Evolutionary conservation across 108 stramenopile genomes (phyloP), one percentile per base, ranked within the genome.

Genomic region (Cyclostephanos tholiformis): DNA sequence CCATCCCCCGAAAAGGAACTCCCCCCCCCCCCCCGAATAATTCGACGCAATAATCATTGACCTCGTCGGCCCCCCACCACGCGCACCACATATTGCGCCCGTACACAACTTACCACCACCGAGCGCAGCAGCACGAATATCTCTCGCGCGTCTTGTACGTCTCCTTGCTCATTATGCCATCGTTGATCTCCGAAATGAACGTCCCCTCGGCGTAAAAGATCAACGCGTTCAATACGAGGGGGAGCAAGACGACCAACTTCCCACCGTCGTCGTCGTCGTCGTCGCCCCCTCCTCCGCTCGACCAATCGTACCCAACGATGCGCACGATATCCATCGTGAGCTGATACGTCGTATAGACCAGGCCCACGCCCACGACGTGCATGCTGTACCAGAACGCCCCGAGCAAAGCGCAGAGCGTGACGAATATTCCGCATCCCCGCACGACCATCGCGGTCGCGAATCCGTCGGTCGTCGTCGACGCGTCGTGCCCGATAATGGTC

Each of bases 101-200:
- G 16, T 23, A 25, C 50, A 38, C 39, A 0, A 5, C 19, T 46
- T 36, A 2, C 25, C n/a, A 63, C 2, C 44, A 66, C 29, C 43
- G 29, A 50, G 32, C 30, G 50, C 71, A 72, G 23, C 71, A 72
- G 51, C 71, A 72, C 46, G 63, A 72, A 64, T 72, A 64, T 48
- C 53, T 62, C 51, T 72, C 71, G 6, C 71, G 61, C 13, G 6
- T 17, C 22, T 72, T 60, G 36, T 72, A 72, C 22, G 61, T 72
- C 32, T 63, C 71, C 61, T 27, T 17, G 25, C 60, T 72, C 39
- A 72, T 62, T 13, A 26, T 63, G 14, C 71, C 71, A 16, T 43
- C 49, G 14, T 52, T 16, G n/a, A 61, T 17, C 30, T 72, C 71
- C 29, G 35, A 51, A 43, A 72, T 63, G 22, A 63, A 72, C 9